Base-by-base conservation (phyloP, 1,284 basidiomycete species). In the Tylopilus sp. region DNA sequence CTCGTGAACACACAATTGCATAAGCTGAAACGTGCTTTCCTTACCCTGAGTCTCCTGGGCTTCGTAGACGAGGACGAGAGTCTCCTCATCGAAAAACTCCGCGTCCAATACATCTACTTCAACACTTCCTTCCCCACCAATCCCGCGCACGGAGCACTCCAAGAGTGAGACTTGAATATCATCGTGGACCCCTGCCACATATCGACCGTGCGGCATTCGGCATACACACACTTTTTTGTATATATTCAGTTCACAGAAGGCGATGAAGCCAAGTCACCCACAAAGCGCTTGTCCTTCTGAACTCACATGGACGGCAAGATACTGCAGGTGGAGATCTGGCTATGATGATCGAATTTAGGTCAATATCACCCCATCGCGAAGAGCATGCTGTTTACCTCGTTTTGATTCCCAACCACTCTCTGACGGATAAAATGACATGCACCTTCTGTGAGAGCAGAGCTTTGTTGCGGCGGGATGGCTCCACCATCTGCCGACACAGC, bases 71-170 rank as follows among this genome's bases (percentile, higher is more conserved):
- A 88, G 73, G 59, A 88, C 76, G 52, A 88, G 64, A 62, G 68
- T 74, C 66, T 85, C 78, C 62, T 88, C 84, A 73, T 91, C 88
- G 66, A 90, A 89, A 71, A 90, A 90, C 53, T 87, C 85, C 50
- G 75, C 77, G 62, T 85, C 84, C 61, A 88, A 66, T 45, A 89
- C 62, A 54, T 84, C 76, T 61, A 85, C 63, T 53, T 69, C 68
- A 41, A 53, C 53, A 41, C 57, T 56, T 57, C 58, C 65, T 63
- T 72, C 71, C 55, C 67, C 72, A 37, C 66, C 63, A 47, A 56
- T 71, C 63, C 68, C 72, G 57, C 68, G 64, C 60, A 78, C 65
- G 57, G 63, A 70, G 64, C 81, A 82, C 64, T 82, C 77, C 36
- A 85, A 71, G 69, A 85, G 63, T 59, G 72, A 75, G 57, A 80